phyloP scores from a whole-genome alignment of 169 alveolate species.

The Toxoplasma gondii region DNA sequence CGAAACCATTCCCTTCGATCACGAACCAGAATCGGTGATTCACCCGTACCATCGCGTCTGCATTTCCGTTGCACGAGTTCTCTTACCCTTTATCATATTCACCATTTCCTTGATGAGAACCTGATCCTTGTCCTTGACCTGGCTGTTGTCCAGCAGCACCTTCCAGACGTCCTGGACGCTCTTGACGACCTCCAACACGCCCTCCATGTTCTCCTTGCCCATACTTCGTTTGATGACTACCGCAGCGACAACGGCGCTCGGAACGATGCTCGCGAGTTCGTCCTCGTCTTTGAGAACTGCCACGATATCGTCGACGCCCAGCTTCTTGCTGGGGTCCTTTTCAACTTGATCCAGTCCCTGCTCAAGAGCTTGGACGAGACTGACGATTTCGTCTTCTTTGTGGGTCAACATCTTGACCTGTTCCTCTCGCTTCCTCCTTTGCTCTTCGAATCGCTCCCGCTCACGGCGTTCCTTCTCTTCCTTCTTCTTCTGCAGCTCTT shows the following conservation, averaged over 20 bases:
- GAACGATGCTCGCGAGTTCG: slow-evolving; percentile 10
- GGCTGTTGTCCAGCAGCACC: slow-evolving; percentile 26
- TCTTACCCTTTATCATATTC: neutral
- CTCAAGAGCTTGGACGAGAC: neutral
- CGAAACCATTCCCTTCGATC: too few relatives aligned
- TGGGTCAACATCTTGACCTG: slow-evolving; percentile 1
- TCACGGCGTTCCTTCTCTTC: neutral
- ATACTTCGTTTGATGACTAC: neutral
- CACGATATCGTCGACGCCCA: neutral
- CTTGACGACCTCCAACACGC: neutral
- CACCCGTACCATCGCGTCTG: too few relatives aligned
- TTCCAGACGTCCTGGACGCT: neutral
- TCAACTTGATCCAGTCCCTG: neutral
- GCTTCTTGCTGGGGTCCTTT: neutral
- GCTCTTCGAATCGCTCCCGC: neutral
- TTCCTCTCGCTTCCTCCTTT: neutral
- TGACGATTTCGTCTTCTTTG: neutral
- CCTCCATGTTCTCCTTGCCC: slow-evolving; percentile 2
- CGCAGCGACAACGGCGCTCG: slow-evolving; percentile 7
- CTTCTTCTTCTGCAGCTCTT: slow-evolving; percentile 18
- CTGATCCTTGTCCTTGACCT: slow-evolving; percentile 19
- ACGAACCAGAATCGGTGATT: too few relatives aligned
- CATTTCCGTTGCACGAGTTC: neutral
- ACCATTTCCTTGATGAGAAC: slow-evolving; percentile 32
- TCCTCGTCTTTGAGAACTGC: neutral